phyloP scores from a whole-genome alignment of 768 basidiomycete species.

The Hericium rajendrae region DNA sequence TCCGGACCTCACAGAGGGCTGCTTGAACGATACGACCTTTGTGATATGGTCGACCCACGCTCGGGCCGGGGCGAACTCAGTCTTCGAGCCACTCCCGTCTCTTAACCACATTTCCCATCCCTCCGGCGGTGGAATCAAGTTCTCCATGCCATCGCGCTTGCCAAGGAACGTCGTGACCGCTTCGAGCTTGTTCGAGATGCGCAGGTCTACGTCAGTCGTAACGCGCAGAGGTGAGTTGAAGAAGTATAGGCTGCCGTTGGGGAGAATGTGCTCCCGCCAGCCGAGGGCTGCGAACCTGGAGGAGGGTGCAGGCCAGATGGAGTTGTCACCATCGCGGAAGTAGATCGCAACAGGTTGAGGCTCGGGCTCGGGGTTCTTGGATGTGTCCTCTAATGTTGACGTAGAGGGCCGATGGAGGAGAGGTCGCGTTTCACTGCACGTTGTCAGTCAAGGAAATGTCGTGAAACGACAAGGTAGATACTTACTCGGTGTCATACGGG shows the following conservation, averaged over 20 bases:
- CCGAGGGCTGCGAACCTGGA: conserved; percentile 39
- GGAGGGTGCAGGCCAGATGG: conserved; percentile 15
- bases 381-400: conserved; percentile 13
- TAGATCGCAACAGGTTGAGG: conserved; percentile 8
- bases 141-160: conserved; percentile 21
- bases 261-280: conserved; percentile 71
- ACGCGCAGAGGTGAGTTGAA: conserved; percentile 50
- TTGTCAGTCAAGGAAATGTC: background rate
- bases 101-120: conserved; percentile 60
- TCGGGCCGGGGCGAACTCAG: conserved; percentile 30
- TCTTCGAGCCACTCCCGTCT: conserved; percentile 24
- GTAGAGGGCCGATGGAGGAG: conserved; percentile 33
- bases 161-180: conserved; percentile 37
- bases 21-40: conserved; percentile 40
- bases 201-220: conserved; percentile 65
- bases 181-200: conserved; percentile 39
- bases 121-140: conserved; percentile 21
- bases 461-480: conserved; percentile 2
- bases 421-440: conserved; percentile 42
- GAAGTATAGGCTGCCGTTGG: conserved; percentile 64
- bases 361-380: conserved; percentile 14
- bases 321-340: conserved; percentile 14
- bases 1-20: conserved; percentile 24
- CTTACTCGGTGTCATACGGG: conserved; percentile 20
- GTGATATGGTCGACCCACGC: conserved; percentile 62